Evolutionary conservation across 345 rosid genomes (phyloP).

Genomic region (Gossypium ekmanianum): DNA sequence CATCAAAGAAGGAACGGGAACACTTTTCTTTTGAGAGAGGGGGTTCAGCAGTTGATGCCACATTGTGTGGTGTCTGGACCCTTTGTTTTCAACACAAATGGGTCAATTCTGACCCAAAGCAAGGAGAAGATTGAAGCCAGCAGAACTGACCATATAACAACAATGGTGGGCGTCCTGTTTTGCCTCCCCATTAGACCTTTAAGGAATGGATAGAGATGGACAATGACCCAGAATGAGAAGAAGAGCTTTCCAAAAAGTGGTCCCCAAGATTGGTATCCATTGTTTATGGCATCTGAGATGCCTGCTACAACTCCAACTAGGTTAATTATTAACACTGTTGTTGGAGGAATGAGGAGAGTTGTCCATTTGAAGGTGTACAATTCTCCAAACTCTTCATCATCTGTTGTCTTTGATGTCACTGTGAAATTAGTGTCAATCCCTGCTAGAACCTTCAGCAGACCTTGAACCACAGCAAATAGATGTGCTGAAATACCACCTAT

Average conservation of each 20-base stretch:
- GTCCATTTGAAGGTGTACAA: conserved; percentile 96
- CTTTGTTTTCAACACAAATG: conserved; percentile 84
- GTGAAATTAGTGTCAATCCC: conserved; percentile 95
- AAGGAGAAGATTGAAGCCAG: conserved; percentile 93
- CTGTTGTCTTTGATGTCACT: conserved; percentile 80
- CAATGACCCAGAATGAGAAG: conserved; percentile 90
- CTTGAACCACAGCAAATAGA: conserved; percentile 89
- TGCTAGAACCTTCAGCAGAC: conserved; percentile 78
- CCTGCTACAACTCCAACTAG: conserved; percentile 95
- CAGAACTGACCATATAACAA: conserved; percentile 91
- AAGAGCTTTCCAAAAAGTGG: conserved; percentile 96
- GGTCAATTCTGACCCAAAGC: conserved; percentile 93
- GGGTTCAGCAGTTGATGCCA: conserved; percentile 80
- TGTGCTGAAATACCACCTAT: conserved; percentile 96
- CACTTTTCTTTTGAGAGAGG: background rate
- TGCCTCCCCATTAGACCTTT: conserved; percentile 97
- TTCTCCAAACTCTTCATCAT: conserved; percentile 90
- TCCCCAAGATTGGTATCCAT: conserved; percentile 91
- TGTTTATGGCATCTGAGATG: conserved; percentile 86
- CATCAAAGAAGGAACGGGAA: conserved; percentile 18
- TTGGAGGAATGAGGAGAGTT: conserved; percentile 84
- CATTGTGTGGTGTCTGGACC: conserved; percentile 83
- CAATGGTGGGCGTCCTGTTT: conserved; percentile 94
- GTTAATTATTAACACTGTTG: conserved; percentile 85
- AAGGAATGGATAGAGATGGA: conserved; percentile 97